phyloP scores from a whole-genome alignment of 1,284 basidiomycete species.

The Trametes sp. region DNA sequence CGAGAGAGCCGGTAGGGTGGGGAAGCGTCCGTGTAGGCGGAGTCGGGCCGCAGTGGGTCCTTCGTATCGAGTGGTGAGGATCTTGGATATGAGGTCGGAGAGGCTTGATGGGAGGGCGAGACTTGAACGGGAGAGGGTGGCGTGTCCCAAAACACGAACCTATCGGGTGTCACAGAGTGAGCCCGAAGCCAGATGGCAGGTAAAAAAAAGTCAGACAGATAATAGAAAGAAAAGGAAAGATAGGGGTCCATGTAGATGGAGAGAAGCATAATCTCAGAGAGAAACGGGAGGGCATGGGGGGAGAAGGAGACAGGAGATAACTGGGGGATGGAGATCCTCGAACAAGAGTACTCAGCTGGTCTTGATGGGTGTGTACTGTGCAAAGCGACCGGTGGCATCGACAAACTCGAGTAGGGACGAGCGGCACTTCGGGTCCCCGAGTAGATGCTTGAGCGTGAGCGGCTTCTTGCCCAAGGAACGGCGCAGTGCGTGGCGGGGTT shows the following conservation, averaged over 20 bases:
- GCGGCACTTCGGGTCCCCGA: constrained; percentile 4
- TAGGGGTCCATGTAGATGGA: neutral
- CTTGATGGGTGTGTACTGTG: neutral
- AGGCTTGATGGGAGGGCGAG: neutral
- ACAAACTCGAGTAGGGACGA: neutral
- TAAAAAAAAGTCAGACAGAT: neutral
- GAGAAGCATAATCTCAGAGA: neutral
- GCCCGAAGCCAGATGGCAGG: neutral
- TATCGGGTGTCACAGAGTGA: constrained; percentile 1
- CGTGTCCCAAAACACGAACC: constrained; percentile 10
- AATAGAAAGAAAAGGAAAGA: neutral
- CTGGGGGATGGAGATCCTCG: neutral
- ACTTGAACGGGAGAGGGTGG: constrained; percentile 3
- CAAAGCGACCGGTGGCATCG: neutral
- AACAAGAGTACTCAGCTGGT: neutral
- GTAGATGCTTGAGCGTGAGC: neutral
- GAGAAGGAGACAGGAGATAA: neutral
- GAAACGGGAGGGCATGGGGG: neutral
- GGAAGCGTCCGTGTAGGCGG: neutral
- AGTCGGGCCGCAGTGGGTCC: neutral
- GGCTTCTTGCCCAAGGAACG: constrained; percentile 1
- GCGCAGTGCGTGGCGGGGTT: constrained; percentile 2
- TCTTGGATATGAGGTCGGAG: neutral
- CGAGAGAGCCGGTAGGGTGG: neutral
- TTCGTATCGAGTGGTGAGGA: constrained; percentile 1